Percentiles rank a stretch among this genome's conserved stretches.
phyloP scores from a whole-genome alignment of 257 asterid genomes.

The Rhazya stricta region DNA sequence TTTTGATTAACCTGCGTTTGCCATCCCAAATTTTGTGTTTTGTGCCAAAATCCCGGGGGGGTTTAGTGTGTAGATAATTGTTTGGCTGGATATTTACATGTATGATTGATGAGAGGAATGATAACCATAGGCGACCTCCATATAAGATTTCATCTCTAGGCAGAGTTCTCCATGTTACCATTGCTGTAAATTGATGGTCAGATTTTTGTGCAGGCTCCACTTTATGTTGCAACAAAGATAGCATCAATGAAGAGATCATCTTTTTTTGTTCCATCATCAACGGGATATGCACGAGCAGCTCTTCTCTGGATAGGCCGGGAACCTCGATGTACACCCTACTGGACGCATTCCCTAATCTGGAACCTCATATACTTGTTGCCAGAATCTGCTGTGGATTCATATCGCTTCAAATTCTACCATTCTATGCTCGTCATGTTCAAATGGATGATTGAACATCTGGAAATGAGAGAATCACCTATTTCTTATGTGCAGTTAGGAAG shows the following conservation, averaged over 20 bases:
- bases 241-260: conserved; percentile 78
- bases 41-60: background rate
- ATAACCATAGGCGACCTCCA: too few species aligned
- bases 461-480: too few species aligned
- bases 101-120: background rate
- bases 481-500: too few species aligned
- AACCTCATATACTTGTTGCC: conserved; percentile 44
- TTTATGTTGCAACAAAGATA: conserved; percentile 83
- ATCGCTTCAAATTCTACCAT: conserved; percentile 49
- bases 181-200: background rate
- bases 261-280: conserved; percentile 70
- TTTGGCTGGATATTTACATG: background rate
- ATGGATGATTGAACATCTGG: too few species aligned
- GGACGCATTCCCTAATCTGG: conserved; percentile 83
- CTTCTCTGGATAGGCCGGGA: conserved; percentile 70
- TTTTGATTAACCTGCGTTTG: background rate
- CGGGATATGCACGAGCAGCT: conserved; percentile 64
- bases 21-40: background rate
- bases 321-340: conserved; percentile 82
- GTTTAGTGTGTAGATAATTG: too few species aligned
- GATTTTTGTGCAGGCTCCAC: conserved; percentile 45
- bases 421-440: too few species aligned
- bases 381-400: conserved; percentile 22
- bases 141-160: too few species aligned
- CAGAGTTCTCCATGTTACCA: background rate